These are phyloP conservation scores for Dalechampia spathulata DNA, from an alignment of 441 rosid species.

Conservation along the genomic window DNA sequence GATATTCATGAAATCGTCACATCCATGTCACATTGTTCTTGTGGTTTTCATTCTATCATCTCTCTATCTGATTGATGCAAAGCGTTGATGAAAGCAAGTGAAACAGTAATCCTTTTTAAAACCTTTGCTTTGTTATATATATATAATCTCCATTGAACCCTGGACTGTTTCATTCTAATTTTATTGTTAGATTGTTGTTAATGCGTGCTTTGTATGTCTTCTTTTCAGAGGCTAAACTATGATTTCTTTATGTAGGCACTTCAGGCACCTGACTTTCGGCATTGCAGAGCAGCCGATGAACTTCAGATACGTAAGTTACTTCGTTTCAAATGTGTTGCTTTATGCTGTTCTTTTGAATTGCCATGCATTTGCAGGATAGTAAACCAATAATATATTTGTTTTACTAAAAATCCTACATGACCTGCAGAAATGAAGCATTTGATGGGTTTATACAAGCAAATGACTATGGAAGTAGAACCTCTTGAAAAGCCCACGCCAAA, in stretches of 20 bases:
- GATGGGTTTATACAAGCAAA: constrained; percentile 26
- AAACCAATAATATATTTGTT: not conserved
- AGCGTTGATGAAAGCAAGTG: too few relatives aligned
- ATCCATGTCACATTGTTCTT: too few relatives aligned
- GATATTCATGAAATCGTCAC: too few relatives aligned
- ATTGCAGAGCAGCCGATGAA: constrained; percentile 34
- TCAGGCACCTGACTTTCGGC: constrained; percentile 25
- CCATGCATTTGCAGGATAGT: not conserved
- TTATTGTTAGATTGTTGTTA: too few relatives aligned
- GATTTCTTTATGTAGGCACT: constrained; percentile 21
- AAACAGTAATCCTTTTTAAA: too few relatives aligned
- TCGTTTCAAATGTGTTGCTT: not conserved
- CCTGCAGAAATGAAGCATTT: constrained; percentile 32
- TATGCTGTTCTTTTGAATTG: not conserved
- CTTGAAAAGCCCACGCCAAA: not conserved
- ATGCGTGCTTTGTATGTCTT: too few relatives aligned
- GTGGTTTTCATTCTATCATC: too few relatives aligned
- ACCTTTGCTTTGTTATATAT: too few relatives aligned
- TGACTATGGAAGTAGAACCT: constrained; percentile 15
- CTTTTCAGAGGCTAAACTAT: not conserved
- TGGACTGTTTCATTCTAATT: not conserved
- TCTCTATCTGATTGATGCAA: too few relatives aligned
- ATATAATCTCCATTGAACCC: not conserved
- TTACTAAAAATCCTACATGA: not conserved
- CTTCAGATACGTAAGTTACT: constrained; percentile 27